Percentiles rank a stretch among this genome's conserved stretches.
phyloP scores from a whole-genome alignment of 352 stramenopile species.

The Bremia lactucae region DNA sequence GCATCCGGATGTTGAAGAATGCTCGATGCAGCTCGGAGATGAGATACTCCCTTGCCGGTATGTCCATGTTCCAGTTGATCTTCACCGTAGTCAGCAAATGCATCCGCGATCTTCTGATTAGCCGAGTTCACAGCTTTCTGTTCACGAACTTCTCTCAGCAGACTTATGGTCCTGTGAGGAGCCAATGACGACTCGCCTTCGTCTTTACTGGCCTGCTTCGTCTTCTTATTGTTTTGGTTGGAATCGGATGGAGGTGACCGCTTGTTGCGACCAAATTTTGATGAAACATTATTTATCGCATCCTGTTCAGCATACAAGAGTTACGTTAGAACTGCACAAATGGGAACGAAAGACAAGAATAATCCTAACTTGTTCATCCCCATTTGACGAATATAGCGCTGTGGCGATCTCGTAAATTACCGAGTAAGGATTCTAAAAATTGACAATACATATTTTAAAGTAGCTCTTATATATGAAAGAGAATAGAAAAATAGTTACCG shows the following conservation, averaged over 20 bases:
- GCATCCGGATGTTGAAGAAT: slow-evolving; percentile 41
- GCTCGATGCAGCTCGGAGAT: slow-evolving; percentile 49
- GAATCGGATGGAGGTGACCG: slow-evolving; percentile 2
- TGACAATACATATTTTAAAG: background rate
- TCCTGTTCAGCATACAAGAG: slow-evolving; percentile 7
- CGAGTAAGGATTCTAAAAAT: slow-evolving; percentile 13
- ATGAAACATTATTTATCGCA: slow-evolving; percentile 18
- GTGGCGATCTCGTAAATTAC: slow-evolving; percentile 16
- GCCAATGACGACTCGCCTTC: slow-evolving; percentile 24
- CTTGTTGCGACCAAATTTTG: slow-evolving; percentile 21
- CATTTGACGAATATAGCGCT: slow-evolving; percentile 16
- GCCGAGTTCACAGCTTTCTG: slow-evolving; percentile 27
- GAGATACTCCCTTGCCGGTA: slow-evolving; percentile 62
- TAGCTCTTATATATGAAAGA: background rate
- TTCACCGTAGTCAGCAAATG: slow-evolving; percentile 54
- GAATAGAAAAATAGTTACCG: slow-evolving; percentile 3
- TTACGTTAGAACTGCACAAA: no score
- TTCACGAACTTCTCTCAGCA: slow-evolving; percentile 46
- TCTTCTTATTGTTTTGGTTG: slow-evolving; percentile 14
- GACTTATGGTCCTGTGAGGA: slow-evolving; percentile 40
- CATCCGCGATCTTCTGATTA: slow-evolving; percentile 74
- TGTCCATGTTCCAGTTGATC: slow-evolving; percentile 47
- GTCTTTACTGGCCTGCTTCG: slow-evolving; percentile 8
- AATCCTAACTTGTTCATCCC: slow-evolving; percentile 21
- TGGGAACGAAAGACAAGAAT: no score